Evolutionary conservation across 805 yeast species (phyloP).

Genomic region (Saccharomycopsis sp.): DNA sequence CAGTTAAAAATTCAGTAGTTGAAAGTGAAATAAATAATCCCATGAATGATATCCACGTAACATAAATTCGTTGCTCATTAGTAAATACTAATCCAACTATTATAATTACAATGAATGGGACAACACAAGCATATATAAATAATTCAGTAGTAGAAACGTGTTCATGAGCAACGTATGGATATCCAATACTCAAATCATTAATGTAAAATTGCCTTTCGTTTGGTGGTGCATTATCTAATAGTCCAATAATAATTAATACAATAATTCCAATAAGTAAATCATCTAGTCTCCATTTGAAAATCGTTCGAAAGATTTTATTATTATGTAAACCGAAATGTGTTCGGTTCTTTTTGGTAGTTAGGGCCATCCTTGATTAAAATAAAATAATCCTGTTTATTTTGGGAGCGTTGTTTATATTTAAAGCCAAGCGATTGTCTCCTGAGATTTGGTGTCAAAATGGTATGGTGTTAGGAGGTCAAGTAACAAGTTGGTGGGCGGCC

Average conservation of each 20-base stretch:
- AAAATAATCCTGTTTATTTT: too few species aligned
- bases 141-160: conserved; percentile 54
- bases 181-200: conserved; percentile 69
- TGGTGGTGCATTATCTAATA: conserved; percentile 36
- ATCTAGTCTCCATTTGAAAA: conserved; percentile 16
- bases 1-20: conserved; percentile 59
- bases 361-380: not conserved
- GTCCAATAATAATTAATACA: conserved; percentile 15
- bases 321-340: not conserved
- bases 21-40: conserved; percentile 60
- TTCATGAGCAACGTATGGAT: conserved; percentile 73
- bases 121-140: conserved; percentile 43
- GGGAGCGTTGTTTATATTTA: too few species aligned
- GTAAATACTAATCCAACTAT: conserved; percentile 29
- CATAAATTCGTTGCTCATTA: conserved; percentile 24
- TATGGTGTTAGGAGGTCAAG: not conserved
- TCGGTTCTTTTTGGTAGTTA: not conserved
- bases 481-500: too few species aligned
- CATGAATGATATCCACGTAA: conserved; percentile 47
- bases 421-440: too few species aligned
- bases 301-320: not conserved
- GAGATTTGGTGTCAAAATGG: too few species aligned
- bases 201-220: conserved; percentile 73
- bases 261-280: conserved; percentile 12
- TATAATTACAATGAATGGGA: conserved; percentile 41